Evolutionary conservation across 345 rosid species (phyloP), one percentile per base, ranked within the genome.

Genomic region (Schrenkiella parvula): DNA sequence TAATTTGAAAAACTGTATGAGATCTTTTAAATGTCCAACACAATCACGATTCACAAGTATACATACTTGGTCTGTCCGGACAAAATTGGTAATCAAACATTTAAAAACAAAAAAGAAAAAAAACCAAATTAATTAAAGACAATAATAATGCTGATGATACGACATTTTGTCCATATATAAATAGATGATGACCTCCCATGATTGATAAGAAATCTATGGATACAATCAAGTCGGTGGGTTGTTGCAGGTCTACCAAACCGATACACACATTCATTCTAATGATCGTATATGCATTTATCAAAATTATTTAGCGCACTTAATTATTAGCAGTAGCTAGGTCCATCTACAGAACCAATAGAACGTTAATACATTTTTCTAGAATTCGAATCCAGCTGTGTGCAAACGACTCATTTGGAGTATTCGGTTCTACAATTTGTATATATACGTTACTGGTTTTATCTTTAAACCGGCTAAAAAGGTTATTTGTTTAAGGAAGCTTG

Each of bases 141-240:
- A 58, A 48, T 12, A 50, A 58, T 66, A 48, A 50, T 38, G 59
- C 9, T 2, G 46, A 67, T 2, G 46, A 67, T 51, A 25, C 38
- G 28, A 68, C n/a, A n/a, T 31, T 50, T 68, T 68, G 62, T 52
- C 53, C 61, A 61, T 53, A 68, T 68, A 61, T 53, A 28, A 18
- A 57, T 52, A 43, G 62, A 62, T 25, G 12, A 68, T 61, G 42
- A 58, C 54, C 53, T 58, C 66, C 66, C 44, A 66, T 59, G 78
- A 74, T 48, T 51, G 54, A 51, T 41, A 51, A 75, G 79, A 75
- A 75, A 67, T 60, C 29, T 67, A 60, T 68, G 73, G 73, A 67
- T 75, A 59, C 41, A 37, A 74, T 58, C 54, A 6, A 51, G 51
- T 68, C 18, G 41, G 53, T 60, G 41, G 23, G 55, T 74, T 28